Conservation (phyloP, 2,329 filamentous ascomycete species). For the Ascochyta pisi region DNA sequence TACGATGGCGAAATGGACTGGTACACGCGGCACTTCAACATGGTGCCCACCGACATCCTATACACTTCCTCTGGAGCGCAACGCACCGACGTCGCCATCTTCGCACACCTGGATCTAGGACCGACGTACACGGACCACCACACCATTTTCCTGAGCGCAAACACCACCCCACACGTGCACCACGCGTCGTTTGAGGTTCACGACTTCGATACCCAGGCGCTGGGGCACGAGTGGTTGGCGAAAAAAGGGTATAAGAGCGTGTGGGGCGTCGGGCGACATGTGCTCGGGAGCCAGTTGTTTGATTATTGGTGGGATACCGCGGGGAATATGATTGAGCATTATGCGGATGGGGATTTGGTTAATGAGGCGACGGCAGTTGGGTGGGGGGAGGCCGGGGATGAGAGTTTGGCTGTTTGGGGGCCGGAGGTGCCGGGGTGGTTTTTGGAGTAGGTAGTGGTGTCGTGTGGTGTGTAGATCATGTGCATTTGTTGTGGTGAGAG, state of each 20-base stretch:
- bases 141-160: slow-evolving; percentile 58
- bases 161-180: slow-evolving; percentile 62
- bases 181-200: slow-evolving; percentile 74
- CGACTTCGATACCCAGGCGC: slow-evolving; percentile 71
- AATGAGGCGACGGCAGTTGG: slow-evolving; percentile 61
- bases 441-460: slow-evolving; percentile 30
- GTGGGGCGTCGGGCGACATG: slow-evolving; percentile 75
- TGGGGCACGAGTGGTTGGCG: slow-evolving; percentile 73
- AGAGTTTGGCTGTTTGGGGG: slow-evolving; percentile 53
- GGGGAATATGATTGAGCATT: slow-evolving; percentile 72
- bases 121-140: slow-evolving; percentile 62
- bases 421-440: slow-evolving; percentile 50
- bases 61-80: slow-evolving; percentile 44
- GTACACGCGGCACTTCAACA: slow-evolving; percentile 57
- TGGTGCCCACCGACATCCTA: slow-evolving; percentile 56
- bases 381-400: slow-evolving; percentile 50
- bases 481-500: too few relatives aligned
- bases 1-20: slow-evolving; percentile 50
- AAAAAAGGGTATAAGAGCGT: slow-evolving; percentile 68
- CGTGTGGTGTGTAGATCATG: too few relatives aligned
- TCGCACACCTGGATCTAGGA: slow-evolving; percentile 63
- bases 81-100: slow-evolving; percentile 53
- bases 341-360: slow-evolving; percentile 73
- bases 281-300: slow-evolving; percentile 74
- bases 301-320: slow-evolving; percentile 74